Evolutionary conservation across 192 early-diverging fungal genomes (phyloP), one percentile per base, ranked within the genome.

Genomic region (Diversispora epigaea): DNA sequence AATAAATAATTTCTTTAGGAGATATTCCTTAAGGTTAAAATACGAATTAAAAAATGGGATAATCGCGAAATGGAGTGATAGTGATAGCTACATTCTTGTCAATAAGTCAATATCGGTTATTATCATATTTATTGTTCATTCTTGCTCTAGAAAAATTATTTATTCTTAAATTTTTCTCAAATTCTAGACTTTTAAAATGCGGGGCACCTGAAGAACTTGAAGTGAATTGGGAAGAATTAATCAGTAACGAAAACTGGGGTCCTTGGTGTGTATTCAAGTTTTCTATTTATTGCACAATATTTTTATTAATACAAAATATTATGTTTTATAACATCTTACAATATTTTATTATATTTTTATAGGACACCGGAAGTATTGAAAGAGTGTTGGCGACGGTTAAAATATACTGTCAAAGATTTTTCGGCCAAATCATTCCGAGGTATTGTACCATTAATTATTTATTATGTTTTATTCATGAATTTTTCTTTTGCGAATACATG

Each of bases 401-500:
- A 71, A 43, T 56, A 57, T 40, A 71, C 68, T 9, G 17, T 71
- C 17, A 52, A 57, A 32, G 52, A 21, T 55, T 71, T 52, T 25
- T 19, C 14, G 12, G 21, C 9, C 2, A 71, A 56, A 45, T 21
- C 50, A 10, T 71, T 71, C 43, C 9, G 14, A 40, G 68, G 68
- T 68, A 68, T 32, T 32, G 25, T 32, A 32, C 25, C 2, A 32
- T 32, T 32, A 32, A 32, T 32, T 32, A 32, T 1, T 32, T 32
- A 32, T 32, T 65, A 10, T 43, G 63, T 25, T 41, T 62, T 12
- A 4, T 39, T 62, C 11, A 4, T 61, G 12, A 1, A 62, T 19
- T 19, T 62, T 62, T 54, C 0, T 54, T 17, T 17, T 17, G 50
- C 50, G 10, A 32, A 32, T 32, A 32, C 25, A 14, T 54, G 4